Evolutionary conservation across 1,284 basidiomycete genomes (phyloP).

Genomic region (Malassezia pachydermatis): DNA sequence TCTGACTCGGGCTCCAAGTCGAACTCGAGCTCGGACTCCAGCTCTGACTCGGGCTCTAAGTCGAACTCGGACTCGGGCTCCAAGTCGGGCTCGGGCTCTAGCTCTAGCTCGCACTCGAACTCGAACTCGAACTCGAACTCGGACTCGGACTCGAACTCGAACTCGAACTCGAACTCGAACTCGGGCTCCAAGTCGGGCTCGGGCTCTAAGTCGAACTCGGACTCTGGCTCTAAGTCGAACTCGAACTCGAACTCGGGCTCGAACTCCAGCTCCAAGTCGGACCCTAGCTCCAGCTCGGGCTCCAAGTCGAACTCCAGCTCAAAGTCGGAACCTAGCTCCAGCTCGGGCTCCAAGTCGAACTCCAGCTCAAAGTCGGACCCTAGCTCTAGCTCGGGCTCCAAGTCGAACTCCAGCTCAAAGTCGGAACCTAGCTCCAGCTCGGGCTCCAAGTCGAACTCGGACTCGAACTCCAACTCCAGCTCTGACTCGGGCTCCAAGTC

Average conservation of each 20-base stretch:
- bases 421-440: neutral
- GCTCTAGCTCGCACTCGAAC: neutral
- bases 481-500: conserved; percentile 2
- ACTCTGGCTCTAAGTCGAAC: neutral
- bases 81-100: conserved; percentile 7
- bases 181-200: conserved; percentile 5
- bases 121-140: conserved; percentile 6
- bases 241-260: conserved; percentile 5
- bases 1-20: conserved; percentile 6
- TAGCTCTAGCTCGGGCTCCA: conserved; percentile 4
- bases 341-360: conserved; percentile 1
- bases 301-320: conserved; percentile 9
- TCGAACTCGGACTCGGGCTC: conserved; percentile 7
- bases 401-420: neutral
- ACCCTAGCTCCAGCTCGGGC: conserved; percentile 1
- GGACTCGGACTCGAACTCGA: conserved; percentile 4
- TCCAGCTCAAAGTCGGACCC: conserved; percentile 5
- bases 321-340: neutral
- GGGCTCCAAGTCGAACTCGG: neutral
- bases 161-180: conserved; percentile 5
- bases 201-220: conserved; percentile 6
- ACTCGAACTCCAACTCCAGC: neutral
- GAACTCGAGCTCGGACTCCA: conserved; percentile 10
- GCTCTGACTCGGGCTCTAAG: conserved; percentile 7
- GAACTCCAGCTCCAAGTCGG: conserved; percentile 1